A percentile compares a stretch with the other conserved stretches of the same genome.
Evolutionary conservation across 768 basidiomycete genomes (phyloP).

Genomic region (Obba rivulosa): DNA sequence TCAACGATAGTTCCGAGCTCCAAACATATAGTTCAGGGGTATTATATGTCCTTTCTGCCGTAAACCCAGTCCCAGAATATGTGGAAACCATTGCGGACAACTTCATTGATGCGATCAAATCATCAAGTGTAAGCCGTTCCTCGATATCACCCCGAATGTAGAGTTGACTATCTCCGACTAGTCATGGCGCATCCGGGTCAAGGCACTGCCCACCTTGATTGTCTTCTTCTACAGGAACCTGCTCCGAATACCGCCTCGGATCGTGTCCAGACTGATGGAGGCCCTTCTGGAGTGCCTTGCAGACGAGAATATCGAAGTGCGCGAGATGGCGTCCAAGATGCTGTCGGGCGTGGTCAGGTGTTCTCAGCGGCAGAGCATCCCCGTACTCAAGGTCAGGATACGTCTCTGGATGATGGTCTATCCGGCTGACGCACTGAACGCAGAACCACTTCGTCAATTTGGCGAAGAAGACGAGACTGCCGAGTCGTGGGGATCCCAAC

Average conservation of each 20-base stretch:
- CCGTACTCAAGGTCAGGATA: constrained; percentile 66
- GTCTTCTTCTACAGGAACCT: constrained; percentile 92
- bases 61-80: constrained; percentile 67
- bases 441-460: constrained; percentile 79
- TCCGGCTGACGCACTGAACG: constrained; percentile 3
- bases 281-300: constrained; percentile 77
- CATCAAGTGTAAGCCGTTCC: constrained; percentile 53
- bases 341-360: constrained; percentile 84
- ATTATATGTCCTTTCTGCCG: constrained; percentile 75
- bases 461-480: constrained; percentile 57
- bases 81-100: constrained; percentile 54
- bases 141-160: constrained; percentile 5
- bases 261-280: constrained; percentile 72
- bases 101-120: constrained; percentile 69
- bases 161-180: constrained; percentile 22
- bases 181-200: constrained; percentile 90
- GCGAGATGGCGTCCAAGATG: constrained; percentile 85
- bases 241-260: constrained; percentile 62
- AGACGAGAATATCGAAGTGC: constrained; percentile 90
- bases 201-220: constrained; percentile 82
- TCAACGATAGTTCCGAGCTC: constrained; percentile 80
- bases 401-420: background rate
- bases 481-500: constrained; percentile 58
- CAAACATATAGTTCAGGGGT: constrained; percentile 78
- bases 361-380: constrained; percentile 83